A percentile compares a stretch with the other conserved stretches of the same genome.
Conservation (phyloP, 805 yeast species). For the Pichia ethanolica region DNA sequence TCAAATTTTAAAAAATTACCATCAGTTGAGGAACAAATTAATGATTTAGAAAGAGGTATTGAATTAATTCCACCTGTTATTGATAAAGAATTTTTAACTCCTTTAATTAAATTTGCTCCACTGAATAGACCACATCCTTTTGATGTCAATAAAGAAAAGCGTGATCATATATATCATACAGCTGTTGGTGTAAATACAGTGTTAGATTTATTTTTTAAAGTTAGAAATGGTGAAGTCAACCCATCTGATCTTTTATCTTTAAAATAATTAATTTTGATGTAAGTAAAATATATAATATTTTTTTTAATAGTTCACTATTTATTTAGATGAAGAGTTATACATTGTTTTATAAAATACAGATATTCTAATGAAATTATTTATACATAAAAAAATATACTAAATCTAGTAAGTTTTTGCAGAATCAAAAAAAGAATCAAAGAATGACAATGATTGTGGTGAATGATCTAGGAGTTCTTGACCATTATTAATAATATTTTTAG, state of each 20-base stretch:
- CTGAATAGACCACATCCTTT: conserved; percentile 16
- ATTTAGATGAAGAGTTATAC: neutral
- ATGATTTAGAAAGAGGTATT: conserved; percentile 13
- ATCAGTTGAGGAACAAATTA: conserved; percentile 30
- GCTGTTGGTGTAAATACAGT: conserved; percentile 7
- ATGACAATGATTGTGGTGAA: conserved; percentile 17
- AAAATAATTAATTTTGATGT: neutral
- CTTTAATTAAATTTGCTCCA: conserved; percentile 8
- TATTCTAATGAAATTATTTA: neutral
- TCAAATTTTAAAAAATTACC: conserved; percentile 36
- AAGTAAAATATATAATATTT: too few species aligned
- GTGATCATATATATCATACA: conserved; percentile 12
- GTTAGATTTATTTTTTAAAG: conserved; percentile 8
- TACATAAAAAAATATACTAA: neutral
- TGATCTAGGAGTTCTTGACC: conserved; percentile 16
- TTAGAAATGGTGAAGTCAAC: conserved; percentile 13
- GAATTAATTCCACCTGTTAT: conserved; percentile 1
- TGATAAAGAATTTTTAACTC: conserved; percentile 10
- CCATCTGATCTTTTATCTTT: neutral
- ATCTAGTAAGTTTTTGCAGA: conserved; percentile 5
- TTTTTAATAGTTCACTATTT: too few species aligned
- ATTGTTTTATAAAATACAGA: conserved; percentile 2
- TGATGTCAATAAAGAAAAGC: conserved; percentile 6
- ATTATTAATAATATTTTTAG: conserved; percentile 11
- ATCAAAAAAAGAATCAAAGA: conserved; percentile 18